Evolutionary conservation across 2,329 filamentous ascomycete species (phyloP), one percentile per base, ranked within the genome.

Genomic region (Xenosphaeropsis pyriputrescens): DNA sequence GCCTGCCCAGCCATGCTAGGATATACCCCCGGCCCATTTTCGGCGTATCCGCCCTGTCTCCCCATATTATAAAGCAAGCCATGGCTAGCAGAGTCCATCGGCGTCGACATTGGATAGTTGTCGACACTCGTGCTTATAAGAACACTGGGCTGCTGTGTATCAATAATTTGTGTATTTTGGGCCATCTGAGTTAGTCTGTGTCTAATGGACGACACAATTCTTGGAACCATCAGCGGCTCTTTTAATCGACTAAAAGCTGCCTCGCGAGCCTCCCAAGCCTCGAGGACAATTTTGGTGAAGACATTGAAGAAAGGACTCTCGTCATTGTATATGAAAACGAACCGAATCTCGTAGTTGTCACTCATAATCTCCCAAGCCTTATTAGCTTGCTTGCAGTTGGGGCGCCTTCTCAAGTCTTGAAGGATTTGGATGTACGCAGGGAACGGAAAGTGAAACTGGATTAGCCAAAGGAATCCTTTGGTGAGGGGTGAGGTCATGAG

Each of bases 371-470:
- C 46, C 54, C 54, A 56, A 29, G 50, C 49, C 31, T 43, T 38
- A 41, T 50, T 47, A 37, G 47, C 44, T 41, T 49, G 42, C 6
- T 42, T 36, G 39, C 50, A 44, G n/a, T 41, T 9, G 38, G 48
- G 44, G 36, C 48, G 43, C 34, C 45, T 32, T 41, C 34, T 50
- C 11, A 59, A 43, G 26, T 54, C 45, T 36, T 54, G 51, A 11
- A 55, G 32, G 15, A 58, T 45, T 17, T 57, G 53, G 32, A 58
- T 46, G 38, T 51, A 56, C 35, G 54, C 52, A 6, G 46, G 41
- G 41, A 55, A 55, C 35, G 54, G 47, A 26, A 57, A 57, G 40
- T 58, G 44, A 18, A 48, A 43, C 17, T 50, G 42, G 11, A 47
- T 41, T 30, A 53, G 40, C 56, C 57, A 59, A 22, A 46, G 39